These are phyloP conservation scores for Chlamydomonas schloesseri DNA, from an alignment of 139 green algal species.

Conservation along the genomic window DNA sequence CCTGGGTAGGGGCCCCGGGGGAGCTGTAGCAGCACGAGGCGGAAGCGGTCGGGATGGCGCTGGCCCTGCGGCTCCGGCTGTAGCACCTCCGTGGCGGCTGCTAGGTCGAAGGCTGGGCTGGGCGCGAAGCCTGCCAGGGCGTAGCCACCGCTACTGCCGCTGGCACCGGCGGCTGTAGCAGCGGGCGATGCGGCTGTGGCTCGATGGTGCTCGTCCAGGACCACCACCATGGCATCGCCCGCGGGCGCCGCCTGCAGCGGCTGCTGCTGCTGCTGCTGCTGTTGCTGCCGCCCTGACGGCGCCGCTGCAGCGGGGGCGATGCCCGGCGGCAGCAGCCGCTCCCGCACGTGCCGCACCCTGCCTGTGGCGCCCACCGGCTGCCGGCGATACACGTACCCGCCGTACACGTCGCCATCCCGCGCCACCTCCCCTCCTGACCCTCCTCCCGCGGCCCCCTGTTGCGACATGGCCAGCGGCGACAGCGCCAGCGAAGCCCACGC, in stretches of 20 bases:
- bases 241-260: neutral
- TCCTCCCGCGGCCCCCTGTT: too few relatives aligned
- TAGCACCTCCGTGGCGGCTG: conserved; percentile 24
- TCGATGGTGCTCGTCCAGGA: conserved; percentile 23
- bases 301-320: too few relatives aligned
- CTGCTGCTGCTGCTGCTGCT: neutral
- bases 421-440: too few relatives aligned
- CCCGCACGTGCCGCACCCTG: neutral
- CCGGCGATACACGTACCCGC: neutral
- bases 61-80: neutral
- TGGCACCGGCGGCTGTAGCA: neutral
- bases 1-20: too few relatives aligned
- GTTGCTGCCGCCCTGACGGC: neutral
- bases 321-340: neutral
- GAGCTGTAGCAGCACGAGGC: neutral
- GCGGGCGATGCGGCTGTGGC: neutral
- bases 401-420: neutral
- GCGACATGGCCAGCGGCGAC: too few relatives aligned
- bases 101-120: conserved; percentile 28
- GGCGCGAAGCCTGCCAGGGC: conserved; percentile 19
- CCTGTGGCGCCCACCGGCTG: neutral
- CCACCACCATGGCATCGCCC: neutral
- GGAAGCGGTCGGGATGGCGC: conserved; percentile 2
- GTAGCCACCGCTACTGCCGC: neutral
- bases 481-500: too few relatives aligned